Percentiles rank a stretch among this genome's conserved stretches.
These are phyloP conservation scores for Gymnopilus junonius DNA, from an alignment of 768 basidiomycete species.

Conservation along the genomic window DNA sequence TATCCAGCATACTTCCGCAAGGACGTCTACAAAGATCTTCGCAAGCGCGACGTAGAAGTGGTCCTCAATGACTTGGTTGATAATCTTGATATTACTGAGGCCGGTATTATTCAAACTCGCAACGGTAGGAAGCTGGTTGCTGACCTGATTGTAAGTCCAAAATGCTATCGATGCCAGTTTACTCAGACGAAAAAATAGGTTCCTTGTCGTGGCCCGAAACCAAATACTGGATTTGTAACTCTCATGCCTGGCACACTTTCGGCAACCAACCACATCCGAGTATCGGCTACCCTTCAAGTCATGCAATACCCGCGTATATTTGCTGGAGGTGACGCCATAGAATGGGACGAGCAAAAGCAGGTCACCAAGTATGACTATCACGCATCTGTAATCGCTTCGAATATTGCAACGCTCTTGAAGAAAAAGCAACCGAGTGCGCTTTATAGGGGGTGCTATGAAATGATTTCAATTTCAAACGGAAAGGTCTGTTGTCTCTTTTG, in stretches of 20 bases:
- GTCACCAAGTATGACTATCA: conserved; percentile 50
- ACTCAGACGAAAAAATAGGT: conserved; percentile 26
- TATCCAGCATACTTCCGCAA: conserved; percentile 61
- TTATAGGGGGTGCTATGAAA: conserved; percentile 55
- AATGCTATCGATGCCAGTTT: not conserved
- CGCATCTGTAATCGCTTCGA: conserved; percentile 47
- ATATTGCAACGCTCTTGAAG: conserved; percentile 49
- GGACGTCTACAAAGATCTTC: conserved; percentile 45
- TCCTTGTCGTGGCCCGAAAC: conserved; percentile 41
- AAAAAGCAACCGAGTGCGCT: conserved; percentile 34
- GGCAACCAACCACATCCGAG: conserved; percentile 46
- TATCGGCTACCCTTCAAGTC: conserved; percentile 64
- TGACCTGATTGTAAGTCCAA: conserved; percentile 60
- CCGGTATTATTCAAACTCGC: conserved; percentile 49
- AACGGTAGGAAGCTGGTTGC: conserved; percentile 52
- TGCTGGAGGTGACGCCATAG: conserved; percentile 67
- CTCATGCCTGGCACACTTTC: conserved; percentile 42
- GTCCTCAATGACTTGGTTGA: conserved; percentile 60
- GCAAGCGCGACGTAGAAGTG: conserved; percentile 50
- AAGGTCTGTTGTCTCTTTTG: conserved; percentile 40
- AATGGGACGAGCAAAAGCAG: conserved; percentile 68
- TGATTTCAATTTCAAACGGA: conserved; percentile 61
- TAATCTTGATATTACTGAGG: conserved; percentile 39
- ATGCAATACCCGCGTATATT: conserved; percentile 55
- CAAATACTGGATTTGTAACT: conserved; percentile 55